Percentiles rank a stretch among this genome's conserved stretches.
These are phyloP conservation scores for Arachis hypogaea DNA, from an alignment of 306 rosid species.

Conservation along the genomic window DNA sequence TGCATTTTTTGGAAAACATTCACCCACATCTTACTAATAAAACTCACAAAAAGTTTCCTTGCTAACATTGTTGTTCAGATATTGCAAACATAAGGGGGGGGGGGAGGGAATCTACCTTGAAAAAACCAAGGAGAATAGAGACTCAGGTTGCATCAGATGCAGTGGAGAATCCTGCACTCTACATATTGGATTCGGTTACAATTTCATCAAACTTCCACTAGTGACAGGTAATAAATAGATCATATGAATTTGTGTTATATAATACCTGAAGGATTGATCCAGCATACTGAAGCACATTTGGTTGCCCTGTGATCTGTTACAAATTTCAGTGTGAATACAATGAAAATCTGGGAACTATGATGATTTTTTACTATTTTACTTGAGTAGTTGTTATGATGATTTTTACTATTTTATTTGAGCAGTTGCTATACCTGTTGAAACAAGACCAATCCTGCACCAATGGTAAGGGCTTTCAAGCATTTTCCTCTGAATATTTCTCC, in stretches of 20 bases:
- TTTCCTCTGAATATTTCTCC: conserved; percentile 79
- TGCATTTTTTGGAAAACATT: no score
- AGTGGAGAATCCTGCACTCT: no score
- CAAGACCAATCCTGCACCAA: conserved; percentile 74
- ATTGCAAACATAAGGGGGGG: conserved; percentile 10
- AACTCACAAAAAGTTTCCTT: no score
- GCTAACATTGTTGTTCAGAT: neutral
- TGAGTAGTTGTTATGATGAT: conserved; percentile 29
- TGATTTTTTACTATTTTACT: conserved; percentile 36
- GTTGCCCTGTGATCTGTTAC: conserved; percentile 96
- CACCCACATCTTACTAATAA: no score
- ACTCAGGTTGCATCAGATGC: no score
- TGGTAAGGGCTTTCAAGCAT: conserved; percentile 74
- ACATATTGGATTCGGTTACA: no score
- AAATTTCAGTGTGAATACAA: conserved; percentile 43
- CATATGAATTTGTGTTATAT: no score
- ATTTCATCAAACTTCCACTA: no score
- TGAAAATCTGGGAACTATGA: conserved; percentile 30
- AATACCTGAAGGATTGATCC: conserved; percentile 63
- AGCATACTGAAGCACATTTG: conserved; percentile 96
- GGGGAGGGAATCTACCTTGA: conserved; percentile 63
- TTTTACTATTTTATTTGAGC: conserved; percentile 41
- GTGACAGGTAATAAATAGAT: no score
- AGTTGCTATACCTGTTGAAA: conserved; percentile 56
- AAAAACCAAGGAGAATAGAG: conserved; percentile 80